Evolutionary conservation across 139 green algal genomes (phyloP), one percentile per base, ranked within the genome.

Genomic region (Tetratostichococcus sp.): DNA sequence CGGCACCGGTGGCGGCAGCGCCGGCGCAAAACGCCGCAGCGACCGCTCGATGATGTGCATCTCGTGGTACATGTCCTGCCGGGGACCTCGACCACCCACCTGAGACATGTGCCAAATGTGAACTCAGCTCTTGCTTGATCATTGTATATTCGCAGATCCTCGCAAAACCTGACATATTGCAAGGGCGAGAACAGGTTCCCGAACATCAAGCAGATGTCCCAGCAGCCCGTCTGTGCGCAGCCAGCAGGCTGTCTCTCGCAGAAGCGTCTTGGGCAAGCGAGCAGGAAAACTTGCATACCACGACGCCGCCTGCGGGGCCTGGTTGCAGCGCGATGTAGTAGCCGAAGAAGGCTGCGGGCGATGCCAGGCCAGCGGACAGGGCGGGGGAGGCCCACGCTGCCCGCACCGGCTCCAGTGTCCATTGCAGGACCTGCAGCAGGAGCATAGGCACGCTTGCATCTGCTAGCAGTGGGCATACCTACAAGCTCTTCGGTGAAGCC

Each of bases 81-180:
- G 14, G 2, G 50, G 50, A 26, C 50, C 50, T 14, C 67, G 59
- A 5, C 75, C 75, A 2, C 70, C 75, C 5, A 76, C 70, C 75
- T 80, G 70, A 28, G 19, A 35, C 65, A 70, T 6, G 17, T 19
- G 6, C n/a, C 57, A 57, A 62, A 23, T 14, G 39, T 69, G 28
- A 67, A 30, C 57, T 67, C 57, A 68, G 3, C 26, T 50, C n/a
- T n/a, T n/a, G n/a, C n/a, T n/a, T n/a, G n/a, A n/a, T n/a, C n/a
- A n/a, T n/a, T n/a, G n/a, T n/a, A n/a, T n/a, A n/a, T n/a, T n/a
- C n/a, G n/a, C n/a, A n/a, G n/a, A n/a, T n/a, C n/a, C n/a, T n/a
- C n/a, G n/a, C n/a, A n/a, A n/a, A n/a, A n/a, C n/a, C n/a, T n/a
- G n/a, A n/a, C n/a, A n/a, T n/a, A n/a, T n/a, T n/a, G n/a, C n/a